Evolutionary conservation across 176 grass and related monocot genomes (phyloP), one percentile per base, ranked within the genome.

Genomic region (Carex myosuroides): DNA sequence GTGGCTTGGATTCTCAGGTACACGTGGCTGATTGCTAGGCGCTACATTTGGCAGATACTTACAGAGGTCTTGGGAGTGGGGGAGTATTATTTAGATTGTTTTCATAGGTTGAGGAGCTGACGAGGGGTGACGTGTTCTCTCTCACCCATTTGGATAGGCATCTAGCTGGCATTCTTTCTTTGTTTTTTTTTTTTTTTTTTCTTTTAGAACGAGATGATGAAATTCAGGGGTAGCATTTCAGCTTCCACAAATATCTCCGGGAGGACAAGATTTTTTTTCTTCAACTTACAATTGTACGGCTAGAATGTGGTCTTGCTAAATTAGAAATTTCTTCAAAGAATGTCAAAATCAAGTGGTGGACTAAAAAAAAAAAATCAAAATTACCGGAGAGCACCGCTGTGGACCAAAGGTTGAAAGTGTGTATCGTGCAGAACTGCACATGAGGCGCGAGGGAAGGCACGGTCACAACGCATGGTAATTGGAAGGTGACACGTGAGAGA

Each of bases 21-120:
- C 62, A 83, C 80, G 80, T 83, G 81, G 81, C 62, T 48, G 60
- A 44, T 83, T 83, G 6, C 7, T 63, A 48, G 39, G 61, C 80
- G 21, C 21, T 83, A 68, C 16, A 18, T 16, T 14, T 52, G 18
- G 21, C 13, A 54, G 62, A 83, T 48, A 64, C 39, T 63, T 46
- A 64, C 56, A 48, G 20, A 46, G n/a, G 21, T 54, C 21, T 82
- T 81, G 24, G 10, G 42, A 26, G 3, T 62, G 30, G 39, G 62
- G 62, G 29, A 48, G 42, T 68, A 68, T 52, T 67, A 8, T 52
- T 30, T 53, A 30, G 61, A 50, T 82, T 18, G 61, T 82, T 82
- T 17, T 82, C 39, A 52, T 82, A 64, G 57, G 80, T 82, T 63
- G 61, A 82, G 61, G 30, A 64, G 39, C 32, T 62, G 79, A 37